phyloP scores from a whole-genome alignment of 495 filamentous ascomycete genomes.

The Aspergillus cristatus region DNA sequence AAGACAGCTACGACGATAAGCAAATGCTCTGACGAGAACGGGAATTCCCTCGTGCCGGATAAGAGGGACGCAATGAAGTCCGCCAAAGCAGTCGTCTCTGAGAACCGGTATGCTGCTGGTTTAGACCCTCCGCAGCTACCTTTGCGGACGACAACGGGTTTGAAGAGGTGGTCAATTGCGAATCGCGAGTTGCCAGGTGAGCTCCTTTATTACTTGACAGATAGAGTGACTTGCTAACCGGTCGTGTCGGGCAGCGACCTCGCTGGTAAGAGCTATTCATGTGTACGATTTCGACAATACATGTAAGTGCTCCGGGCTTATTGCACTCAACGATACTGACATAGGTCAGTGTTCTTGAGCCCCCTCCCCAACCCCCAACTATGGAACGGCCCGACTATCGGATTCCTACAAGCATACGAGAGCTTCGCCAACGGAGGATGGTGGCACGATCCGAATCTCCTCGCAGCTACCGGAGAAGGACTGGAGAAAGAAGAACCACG shows the following conservation, averaged over 20 bases:
- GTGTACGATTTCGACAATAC: slow-evolving; percentile 99
- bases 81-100: slow-evolving; percentile 32
- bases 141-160: slow-evolving; percentile 57
- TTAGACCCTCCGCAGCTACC: slow-evolving; percentile 9
- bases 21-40: slow-evolving; percentile 7
- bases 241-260: slow-evolving; percentile 43
- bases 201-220: slow-evolving; percentile 7
- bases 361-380: slow-evolving; percentile 83
- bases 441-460: slow-evolving; percentile 90
- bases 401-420: slow-evolving; percentile 63
- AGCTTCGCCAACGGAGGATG: slow-evolving; percentile 81
- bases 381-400: slow-evolving; percentile 71
- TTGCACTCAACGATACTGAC: slow-evolving; percentile 6
- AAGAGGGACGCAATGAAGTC: slow-evolving; percentile 25
- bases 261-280: slow-evolving; percentile 71
- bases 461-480: slow-evolving; percentile 80
- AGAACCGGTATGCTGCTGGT: slow-evolving; percentile 18
- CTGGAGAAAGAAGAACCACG: slow-evolving; percentile 71
- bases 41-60: background rate
- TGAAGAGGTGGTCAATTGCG: slow-evolving; percentile 73
- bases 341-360: slow-evolving; percentile 66
- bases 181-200: slow-evolving; percentile 60
- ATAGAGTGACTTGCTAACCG: slow-evolving; percentile 5
- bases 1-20: background rate
- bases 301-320: slow-evolving; percentile 39